A percentile compares a stretch with the other conserved stretches of the same genome.
Evolutionary conservation across 805 yeast species (phyloP).

Genomic region (Candida ortonii): DNA sequence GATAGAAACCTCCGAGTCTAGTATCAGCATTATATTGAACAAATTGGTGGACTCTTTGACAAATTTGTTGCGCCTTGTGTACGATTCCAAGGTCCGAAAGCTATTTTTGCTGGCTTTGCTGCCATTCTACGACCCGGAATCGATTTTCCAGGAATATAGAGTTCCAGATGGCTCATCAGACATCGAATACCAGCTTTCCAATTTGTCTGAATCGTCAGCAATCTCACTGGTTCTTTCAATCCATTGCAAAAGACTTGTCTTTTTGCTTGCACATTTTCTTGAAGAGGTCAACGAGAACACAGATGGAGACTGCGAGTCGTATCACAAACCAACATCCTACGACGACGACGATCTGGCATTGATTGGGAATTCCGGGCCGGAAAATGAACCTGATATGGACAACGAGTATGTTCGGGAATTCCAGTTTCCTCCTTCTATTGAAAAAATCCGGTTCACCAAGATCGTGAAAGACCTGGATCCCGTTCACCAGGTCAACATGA

Average conservation of each 20-base stretch:
- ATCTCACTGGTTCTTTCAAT: slow-evolving; percentile 22
- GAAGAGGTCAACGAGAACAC: slow-evolving; percentile 71
- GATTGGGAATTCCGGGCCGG: slow-evolving; percentile 20
- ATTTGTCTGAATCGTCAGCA: slow-evolving; percentile 22
- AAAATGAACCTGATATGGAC: slow-evolving; percentile 22
- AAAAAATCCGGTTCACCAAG: slow-evolving; percentile 41
- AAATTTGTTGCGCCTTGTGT: slow-evolving; percentile 45
- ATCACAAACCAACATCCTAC: slow-evolving; percentile 42
- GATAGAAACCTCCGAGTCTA: slow-evolving; percentile 27
- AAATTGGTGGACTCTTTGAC: slow-evolving; percentile 26
- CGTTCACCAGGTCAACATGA: slow-evolving; percentile 51
- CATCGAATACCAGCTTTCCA: slow-evolving; percentile 26
- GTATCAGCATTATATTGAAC: slow-evolving; percentile 17
- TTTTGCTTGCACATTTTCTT: slow-evolving; percentile 39
- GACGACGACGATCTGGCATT: slow-evolving; percentile 34
- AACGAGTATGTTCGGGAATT: slow-evolving; percentile 29
- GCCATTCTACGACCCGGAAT: slow-evolving; percentile 25
- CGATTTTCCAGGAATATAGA: slow-evolving; percentile 12
- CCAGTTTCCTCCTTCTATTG: slow-evolving; percentile 35
- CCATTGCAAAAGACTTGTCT: slow-evolving; percentile 29
- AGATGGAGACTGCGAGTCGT: slow-evolving; percentile 54
- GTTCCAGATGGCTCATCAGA: slow-evolving; percentile 19
- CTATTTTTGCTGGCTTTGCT: slow-evolving; percentile 31
- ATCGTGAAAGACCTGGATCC: slow-evolving; percentile 43
- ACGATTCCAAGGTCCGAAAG: slow-evolving; percentile 75